These are phyloP conservation scores for Bifiguratus adelaidae DNA, from an alignment of 192 early-diverging fungal species.

Conservation along the genomic window DNA sequence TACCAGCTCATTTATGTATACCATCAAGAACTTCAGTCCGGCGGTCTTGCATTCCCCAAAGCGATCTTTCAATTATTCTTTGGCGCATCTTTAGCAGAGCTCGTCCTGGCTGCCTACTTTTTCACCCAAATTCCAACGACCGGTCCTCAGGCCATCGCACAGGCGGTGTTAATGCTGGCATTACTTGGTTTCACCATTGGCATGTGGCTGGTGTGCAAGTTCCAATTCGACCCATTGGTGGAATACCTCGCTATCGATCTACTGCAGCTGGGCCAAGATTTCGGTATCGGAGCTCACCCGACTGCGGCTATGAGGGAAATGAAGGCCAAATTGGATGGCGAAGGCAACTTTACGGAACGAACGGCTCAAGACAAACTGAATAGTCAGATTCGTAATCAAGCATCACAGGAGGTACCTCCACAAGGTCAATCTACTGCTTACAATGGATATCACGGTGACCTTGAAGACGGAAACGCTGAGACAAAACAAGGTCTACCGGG, in stretches of 20 bases:
- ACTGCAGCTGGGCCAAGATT: no score
- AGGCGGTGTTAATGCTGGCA: conserved; percentile 30
- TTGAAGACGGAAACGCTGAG: no score
- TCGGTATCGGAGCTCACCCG: no score
- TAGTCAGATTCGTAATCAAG: no score
- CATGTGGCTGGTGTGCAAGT: conserved; percentile 16
- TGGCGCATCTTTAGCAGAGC: conserved; percentile 61
- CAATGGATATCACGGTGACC: no score
- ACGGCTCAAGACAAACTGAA: no score
- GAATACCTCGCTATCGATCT: conserved; percentile 28
- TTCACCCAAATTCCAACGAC: conserved; percentile 44
- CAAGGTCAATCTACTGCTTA: no score
- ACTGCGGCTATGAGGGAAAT: no score
- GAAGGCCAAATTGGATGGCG: no score
- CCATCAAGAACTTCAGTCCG: conserved; percentile 38
- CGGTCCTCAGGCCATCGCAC: conserved; percentile 27
- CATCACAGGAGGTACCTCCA: no score
- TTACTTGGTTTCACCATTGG: conserved; percentile 10
- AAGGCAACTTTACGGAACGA: no score
- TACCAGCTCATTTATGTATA: conserved; percentile 82
- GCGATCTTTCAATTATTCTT: conserved; percentile 50
- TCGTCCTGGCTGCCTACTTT: conserved; percentile 63
- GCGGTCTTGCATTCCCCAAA: conserved; percentile 52
- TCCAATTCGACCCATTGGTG: conserved; percentile 28
- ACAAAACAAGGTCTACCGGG: no score